A percentile compares a stretch with the other conserved stretches of the same genome.
Evolutionary conservation across 2,329 filamentous ascomycete species (phyloP).

Genomic region (Penicillium sp.): DNA sequence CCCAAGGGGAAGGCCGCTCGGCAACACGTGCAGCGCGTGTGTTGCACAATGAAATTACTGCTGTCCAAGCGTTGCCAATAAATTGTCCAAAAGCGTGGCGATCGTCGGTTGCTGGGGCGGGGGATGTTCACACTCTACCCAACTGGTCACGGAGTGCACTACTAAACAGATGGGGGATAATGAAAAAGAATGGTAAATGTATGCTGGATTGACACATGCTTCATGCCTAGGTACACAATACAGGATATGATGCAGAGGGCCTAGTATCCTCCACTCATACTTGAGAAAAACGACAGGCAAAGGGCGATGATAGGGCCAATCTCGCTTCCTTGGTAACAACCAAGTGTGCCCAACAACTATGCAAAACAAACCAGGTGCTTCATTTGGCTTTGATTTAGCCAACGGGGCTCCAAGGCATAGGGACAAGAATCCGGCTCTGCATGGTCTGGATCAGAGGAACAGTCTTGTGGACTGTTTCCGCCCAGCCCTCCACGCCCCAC

Average conservation of each 20-base stretch:
- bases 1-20: neutral
- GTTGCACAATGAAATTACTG: constrained; percentile 2
- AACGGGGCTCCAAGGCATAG: constrained; percentile 95
- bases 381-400: constrained; percentile 52
- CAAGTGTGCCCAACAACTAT: neutral
- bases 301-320: neutral
- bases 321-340: neutral
- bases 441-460: constrained; percentile 95
- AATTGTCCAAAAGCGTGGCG: constrained; percentile 11
- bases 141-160: no score
- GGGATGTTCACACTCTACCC: neutral
- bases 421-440: constrained; percentile 90
- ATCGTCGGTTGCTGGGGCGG: constrained; percentile 18
- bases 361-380: neutral
- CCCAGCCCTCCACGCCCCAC: constrained; percentile 94
- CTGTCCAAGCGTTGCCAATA: constrained; percentile 13
- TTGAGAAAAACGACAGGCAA: constrained; percentile 1
- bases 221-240: constrained; percentile 25
- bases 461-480: constrained; percentile 96
- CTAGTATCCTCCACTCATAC: neutral
- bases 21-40: constrained; percentile 12
- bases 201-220: constrained; percentile 11
- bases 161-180: no score
- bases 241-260: constrained; percentile 9
- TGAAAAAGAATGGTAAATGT: neutral